Percentiles rank a stretch among this genome's conserved stretches.
phyloP scores from a whole-genome alignment of 441 rosid species.

The Pelargonium cotyledonis region DNA sequence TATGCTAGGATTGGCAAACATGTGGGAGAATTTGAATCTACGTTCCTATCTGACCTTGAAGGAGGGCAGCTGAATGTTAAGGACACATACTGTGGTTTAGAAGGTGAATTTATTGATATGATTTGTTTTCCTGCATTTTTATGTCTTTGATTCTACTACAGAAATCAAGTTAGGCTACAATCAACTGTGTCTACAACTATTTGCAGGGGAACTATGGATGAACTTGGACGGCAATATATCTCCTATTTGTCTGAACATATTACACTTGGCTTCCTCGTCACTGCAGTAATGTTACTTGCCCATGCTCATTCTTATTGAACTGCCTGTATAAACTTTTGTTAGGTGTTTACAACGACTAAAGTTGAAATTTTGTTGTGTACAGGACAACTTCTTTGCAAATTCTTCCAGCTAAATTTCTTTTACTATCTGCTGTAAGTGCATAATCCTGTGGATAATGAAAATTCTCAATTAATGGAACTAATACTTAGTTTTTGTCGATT shows the following conservation, averaged over 20 bases:
- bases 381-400: constrained; percentile 57
- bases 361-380: constrained; percentile 27
- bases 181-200: constrained; percentile 22
- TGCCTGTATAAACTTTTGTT: constrained; percentile 15
- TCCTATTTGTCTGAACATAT: constrained; percentile 76
- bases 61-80: constrained; percentile 42
- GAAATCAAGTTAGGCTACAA: constrained; percentile 10
- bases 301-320: constrained; percentile 17
- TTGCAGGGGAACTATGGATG: constrained; percentile 87
- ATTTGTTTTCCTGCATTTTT: constrained; percentile 19
- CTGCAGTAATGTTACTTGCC: constrained; percentile 37
- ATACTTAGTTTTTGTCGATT: constrained; percentile 16
- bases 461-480: constrained; percentile 16
- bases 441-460: constrained; percentile 22
- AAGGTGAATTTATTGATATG: constrained; percentile 39
- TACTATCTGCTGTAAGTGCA: constrained; percentile 66
- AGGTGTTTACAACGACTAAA: constrained; percentile 20
- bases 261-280: constrained; percentile 61
- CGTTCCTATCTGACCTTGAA: constrained; percentile 65
- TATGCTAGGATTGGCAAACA: constrained; percentile 65
- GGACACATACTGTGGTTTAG: constrained; percentile 47
- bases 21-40: constrained; percentile 73
- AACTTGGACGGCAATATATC: constrained; percentile 85
- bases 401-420: constrained; percentile 68
- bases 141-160: constrained; percentile 12